Percentiles rank a stretch among this genome's conserved stretches.
Evolutionary conservation across 2,329 filamentous ascomycete genomes (phyloP).

Genomic region (Phyllosticta citriasiana): DNA sequence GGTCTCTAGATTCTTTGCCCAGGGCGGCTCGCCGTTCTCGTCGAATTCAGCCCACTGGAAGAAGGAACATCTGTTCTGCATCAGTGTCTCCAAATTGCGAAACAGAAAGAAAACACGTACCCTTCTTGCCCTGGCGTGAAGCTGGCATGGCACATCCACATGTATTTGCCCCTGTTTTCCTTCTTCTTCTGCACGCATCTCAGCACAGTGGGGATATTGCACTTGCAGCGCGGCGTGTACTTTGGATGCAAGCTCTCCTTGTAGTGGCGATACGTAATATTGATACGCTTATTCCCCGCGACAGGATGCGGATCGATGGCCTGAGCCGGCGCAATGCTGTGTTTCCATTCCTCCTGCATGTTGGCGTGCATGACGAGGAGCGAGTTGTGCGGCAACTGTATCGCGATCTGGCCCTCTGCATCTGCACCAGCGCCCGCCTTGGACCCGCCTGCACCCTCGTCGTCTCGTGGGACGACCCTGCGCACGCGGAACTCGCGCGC

Average conservation of each 20-base stretch:
- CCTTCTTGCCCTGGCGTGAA: slow-evolving; percentile 55
- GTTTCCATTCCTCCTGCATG: slow-evolving; percentile 97
- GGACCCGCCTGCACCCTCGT: slow-evolving; percentile 19
- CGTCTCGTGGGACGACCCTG: slow-evolving; percentile 52
- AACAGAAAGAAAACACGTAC: slow-evolving; percentile 17
- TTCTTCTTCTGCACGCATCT: slow-evolving; percentile 71
- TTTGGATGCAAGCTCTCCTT: slow-evolving; percentile 65
- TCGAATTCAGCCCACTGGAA: slow-evolving; percentile 85
- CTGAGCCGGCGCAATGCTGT: slow-evolving; percentile 64
- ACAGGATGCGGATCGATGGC: slow-evolving; percentile 79
- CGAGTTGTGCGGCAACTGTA: slow-evolving; percentile 90
- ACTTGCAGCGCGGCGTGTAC: slow-evolving; percentile 68
- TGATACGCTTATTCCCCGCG: slow-evolving; percentile 71
- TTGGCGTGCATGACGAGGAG: slow-evolving; percentile 93
- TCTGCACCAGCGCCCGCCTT: slow-evolving; percentile 40
- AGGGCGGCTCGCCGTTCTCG: slow-evolving; percentile 71
- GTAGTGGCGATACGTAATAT: slow-evolving; percentile 89
- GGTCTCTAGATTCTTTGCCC: slow-evolving; percentile 26
- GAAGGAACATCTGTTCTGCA: slow-evolving; percentile 52
- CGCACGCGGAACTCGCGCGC: slow-evolving; percentile 88
- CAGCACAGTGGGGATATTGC: slow-evolving; percentile 57
- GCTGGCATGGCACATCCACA: slow-evolving; percentile 85
- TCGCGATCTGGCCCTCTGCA: slow-evolving; percentile 74
- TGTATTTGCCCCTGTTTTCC: slow-evolving; percentile 70
- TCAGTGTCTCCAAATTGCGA: slow-evolving; percentile 13